phyloP scores from a whole-genome alignment of 2,329 filamentous ascomycete species.

The Didymella segeticola region DNA sequence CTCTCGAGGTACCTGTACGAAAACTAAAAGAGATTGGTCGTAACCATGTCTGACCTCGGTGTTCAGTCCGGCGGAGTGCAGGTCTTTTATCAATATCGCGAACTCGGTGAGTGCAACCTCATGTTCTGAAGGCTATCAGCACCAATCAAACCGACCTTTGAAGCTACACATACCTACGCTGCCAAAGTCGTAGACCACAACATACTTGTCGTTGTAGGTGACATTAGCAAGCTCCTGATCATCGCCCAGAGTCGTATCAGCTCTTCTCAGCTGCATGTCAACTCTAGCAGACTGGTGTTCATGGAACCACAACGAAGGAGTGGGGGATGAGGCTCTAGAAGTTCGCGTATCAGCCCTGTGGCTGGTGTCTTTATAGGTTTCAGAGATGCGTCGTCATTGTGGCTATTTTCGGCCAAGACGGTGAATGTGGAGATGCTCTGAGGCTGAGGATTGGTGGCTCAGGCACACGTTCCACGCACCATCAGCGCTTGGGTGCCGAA shows the following conservation, averaged over 20 bases:
- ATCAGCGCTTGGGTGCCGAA: conserved; percentile 25
- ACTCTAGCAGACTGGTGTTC: too few relatives aligned
- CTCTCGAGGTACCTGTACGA: conserved; percentile 40
- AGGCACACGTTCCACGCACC: conserved; percentile 18
- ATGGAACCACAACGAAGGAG: conserved; percentile 3
- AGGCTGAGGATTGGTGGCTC: conserved; percentile 27
- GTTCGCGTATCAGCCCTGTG: conserved; percentile 5
- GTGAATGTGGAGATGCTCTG: conserved; percentile 14
- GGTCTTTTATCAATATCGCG: conserved; percentile 28
- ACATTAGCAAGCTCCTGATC: conserved; percentile 32
- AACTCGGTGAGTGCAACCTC: conserved; percentile 32
- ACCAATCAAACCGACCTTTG: neutral
- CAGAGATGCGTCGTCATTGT: conserved; percentile 16
- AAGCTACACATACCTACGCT: conserved; percentile 37
- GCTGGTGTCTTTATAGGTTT: conserved; percentile 20
- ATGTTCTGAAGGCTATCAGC: conserved; percentile 20
- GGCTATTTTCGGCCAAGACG: conserved; percentile 4
- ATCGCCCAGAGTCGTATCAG: conserved; percentile 33
- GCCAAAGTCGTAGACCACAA: conserved; percentile 41
- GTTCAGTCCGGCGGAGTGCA: conserved; percentile 38
- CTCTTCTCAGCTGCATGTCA: conserved; percentile 32
- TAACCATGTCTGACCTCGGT: conserved; percentile 43
- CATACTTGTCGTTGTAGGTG: conserved; percentile 44
- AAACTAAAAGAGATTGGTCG: conserved; percentile 38
- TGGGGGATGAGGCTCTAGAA: conserved; percentile 5